Base-by-base conservation (phyloP, 805 yeast species). In the Wickerhamiella australiensis region DNA sequence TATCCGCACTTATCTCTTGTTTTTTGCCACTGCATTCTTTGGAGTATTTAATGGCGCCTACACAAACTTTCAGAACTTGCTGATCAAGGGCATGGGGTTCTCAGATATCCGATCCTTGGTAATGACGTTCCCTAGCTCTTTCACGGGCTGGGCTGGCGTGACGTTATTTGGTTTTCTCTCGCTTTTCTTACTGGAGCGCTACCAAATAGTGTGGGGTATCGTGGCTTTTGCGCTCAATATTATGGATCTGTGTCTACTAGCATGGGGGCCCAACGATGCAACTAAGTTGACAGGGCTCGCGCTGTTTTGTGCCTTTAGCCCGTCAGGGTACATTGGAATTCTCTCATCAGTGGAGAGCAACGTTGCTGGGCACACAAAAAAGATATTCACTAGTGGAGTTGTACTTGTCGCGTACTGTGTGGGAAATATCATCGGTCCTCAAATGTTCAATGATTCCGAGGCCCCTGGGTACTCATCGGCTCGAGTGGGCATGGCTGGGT, bases 371-470 rank as follows among this genome's bases (percentile, higher is more conserved):
- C 76, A 77, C 55, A 81, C 88, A 9, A 84, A 84, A 63, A 79
- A 81, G 57, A 71, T 78, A 55, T 71, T 77, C 5, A 71, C 76
- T 20, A 75, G 78, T 47, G 80, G 80, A 3, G 62, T 79, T 26
- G 72, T 73, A 46, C 69, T 82, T 62, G 70, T 81, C 51, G 81
- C 77, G 3, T 83, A 80, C 60, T 77, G 84, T 38, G 74, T 78
- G 41, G 84, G 85, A 13, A 78, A 80, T 61, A 66, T 82, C 37
- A 73, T 80, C 50, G 90, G 88, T 2, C 86, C 90, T 3, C 86
- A 80, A 63, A 71, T 82, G 21, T 83, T 82, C 65, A 71, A 68
- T 48, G 65, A 73, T 0, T 54, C 62, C 3, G 75, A 79, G 51
- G 80, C 78, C 9, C 86, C 86, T 5, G 59, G 63, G 35, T 82